Evolutionary conservation across 1,284 basidiomycete genomes (phyloP), one percentile per base, ranked within the genome.

Genomic region (Peniophora sp.): DNA sequence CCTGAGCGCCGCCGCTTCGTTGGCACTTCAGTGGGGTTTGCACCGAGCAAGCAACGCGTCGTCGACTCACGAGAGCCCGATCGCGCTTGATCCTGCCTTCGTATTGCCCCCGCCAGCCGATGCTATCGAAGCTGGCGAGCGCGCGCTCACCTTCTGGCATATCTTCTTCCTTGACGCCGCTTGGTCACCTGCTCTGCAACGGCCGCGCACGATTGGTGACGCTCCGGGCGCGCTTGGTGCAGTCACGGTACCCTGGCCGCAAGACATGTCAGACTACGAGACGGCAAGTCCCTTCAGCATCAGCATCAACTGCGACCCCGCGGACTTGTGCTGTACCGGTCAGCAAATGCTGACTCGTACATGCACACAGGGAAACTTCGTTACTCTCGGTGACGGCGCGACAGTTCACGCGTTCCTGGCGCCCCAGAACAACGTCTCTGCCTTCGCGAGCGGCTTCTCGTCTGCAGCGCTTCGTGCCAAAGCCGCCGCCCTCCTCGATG

Each of bases 401-500:
- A 84, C 82, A 10, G 73, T 80, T 50, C 74, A 73, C 51, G 68
- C 75, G 41, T 87, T 87, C 65, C 73, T 87, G 51, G 71, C 62
- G 10, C 65, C 64, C 47, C 66, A 78, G 51, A 81, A 75, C 35
- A 76, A 78, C 50, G 67, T 77, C 35, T 71, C 76, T 5, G 67
- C 70, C 35, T 58, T 68, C 9, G 63, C 66, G 24, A 74, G 71
- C 47, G 77, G 81, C 18, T 86, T 83, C 62, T 81, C 83, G 5
- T 72, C 73, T 35, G 67, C 71, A 24, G 81, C 85, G 5, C 64
- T 86, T 52, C 80, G 83, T 55, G 81, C 76, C 45, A 89, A 89
- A 65, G 84, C 84, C 10, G 81, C 86, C n/a, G 76, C 83, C 14
- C 71, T 90, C 20, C 84, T 84, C 58, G 75, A 85, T 51, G 78